These are phyloP conservation scores for Lactarius deliciosus DNA, from an alignment of 768 basidiomycete genomes.

Conservation along the genomic window DNA sequence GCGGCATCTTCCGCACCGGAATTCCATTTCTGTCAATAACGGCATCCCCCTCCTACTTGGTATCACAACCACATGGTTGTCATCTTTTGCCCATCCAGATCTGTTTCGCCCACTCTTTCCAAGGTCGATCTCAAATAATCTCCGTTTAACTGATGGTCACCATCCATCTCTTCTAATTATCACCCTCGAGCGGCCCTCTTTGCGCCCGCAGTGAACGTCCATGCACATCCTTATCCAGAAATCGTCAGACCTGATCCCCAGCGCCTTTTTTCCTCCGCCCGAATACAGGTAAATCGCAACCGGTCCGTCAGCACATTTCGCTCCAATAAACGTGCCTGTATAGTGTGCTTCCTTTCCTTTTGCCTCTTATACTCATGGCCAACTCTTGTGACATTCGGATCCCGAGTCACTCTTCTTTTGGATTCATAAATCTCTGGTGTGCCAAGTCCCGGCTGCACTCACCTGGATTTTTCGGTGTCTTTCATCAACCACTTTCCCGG, in stretches of 20 bases:
- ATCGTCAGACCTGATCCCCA: neutral
- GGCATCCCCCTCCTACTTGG: constrained; percentile 18
- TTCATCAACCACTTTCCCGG: constrained; percentile 6
- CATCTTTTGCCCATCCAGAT: constrained; percentile 21
- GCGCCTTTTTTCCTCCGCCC: constrained; percentile 12
- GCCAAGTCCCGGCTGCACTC: constrained; percentile 18
- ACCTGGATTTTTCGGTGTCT: constrained; percentile 11
- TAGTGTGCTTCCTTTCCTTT: constrained; percentile 12
- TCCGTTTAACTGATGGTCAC: constrained; percentile 24
- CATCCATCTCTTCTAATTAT: neutral
- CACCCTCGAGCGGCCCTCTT: constrained; percentile 14
- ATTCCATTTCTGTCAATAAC: constrained; percentile 18
- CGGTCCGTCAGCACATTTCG: constrained; percentile 7
- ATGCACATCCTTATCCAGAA: constrained; percentile 3
- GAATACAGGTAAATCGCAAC: constrained; percentile 19
- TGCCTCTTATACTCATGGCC: constrained; percentile 8
- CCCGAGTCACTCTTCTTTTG: constrained; percentile 8
- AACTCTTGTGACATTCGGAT: constrained; percentile 16
- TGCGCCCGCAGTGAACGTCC: neutral
- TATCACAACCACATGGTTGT: constrained; percentile 28
- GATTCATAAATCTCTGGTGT: constrained; percentile 3
- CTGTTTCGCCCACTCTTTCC: constrained; percentile 19
- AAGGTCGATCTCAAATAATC: constrained; percentile 17
- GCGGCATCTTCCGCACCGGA: constrained; percentile 24
- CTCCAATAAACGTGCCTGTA: constrained; percentile 13